Conservation (phyloP, 164 flowering plant species). For the Magnolia kwangsiensis region DNA sequence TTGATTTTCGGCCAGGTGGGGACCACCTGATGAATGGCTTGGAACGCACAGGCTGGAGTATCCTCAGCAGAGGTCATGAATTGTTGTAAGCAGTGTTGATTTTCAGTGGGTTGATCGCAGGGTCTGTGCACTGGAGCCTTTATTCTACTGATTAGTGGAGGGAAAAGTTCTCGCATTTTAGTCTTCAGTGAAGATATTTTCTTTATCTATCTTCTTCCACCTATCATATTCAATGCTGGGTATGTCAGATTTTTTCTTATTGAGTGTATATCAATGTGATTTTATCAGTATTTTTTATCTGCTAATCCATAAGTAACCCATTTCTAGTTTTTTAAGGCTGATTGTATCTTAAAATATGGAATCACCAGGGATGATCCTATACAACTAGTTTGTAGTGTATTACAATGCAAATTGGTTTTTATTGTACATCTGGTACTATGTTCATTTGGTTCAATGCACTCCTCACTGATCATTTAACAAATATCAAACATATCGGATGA, state of each 20-base stretch:
- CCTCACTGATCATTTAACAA: not conserved
- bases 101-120: constrained; percentile 31
- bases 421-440: not conserved
- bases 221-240: constrained; percentile 86
- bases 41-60: not conserved
- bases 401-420: no score
- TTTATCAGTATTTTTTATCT: no score
- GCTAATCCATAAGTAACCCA: no score
- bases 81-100: not conserved
- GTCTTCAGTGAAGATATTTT: constrained; percentile 74
- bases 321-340: no score
- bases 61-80: not conserved
- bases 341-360: no score
- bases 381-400: no score
- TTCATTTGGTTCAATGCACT: not conserved
- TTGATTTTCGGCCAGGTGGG: no score
- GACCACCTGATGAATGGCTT: not conserved
- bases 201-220: constrained; percentile 76
- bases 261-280: no score
- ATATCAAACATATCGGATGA: not conserved
- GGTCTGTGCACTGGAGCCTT: constrained; percentile 63
- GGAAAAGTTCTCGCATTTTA: constrained; percentile 58
- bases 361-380: no score
- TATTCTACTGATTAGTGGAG: constrained; percentile 49
- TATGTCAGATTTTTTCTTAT: constrained; percentile 21